phyloP scores from a whole-genome alignment of 2,329 filamentous ascomycete species.

The Piedraia hortae region DNA sequence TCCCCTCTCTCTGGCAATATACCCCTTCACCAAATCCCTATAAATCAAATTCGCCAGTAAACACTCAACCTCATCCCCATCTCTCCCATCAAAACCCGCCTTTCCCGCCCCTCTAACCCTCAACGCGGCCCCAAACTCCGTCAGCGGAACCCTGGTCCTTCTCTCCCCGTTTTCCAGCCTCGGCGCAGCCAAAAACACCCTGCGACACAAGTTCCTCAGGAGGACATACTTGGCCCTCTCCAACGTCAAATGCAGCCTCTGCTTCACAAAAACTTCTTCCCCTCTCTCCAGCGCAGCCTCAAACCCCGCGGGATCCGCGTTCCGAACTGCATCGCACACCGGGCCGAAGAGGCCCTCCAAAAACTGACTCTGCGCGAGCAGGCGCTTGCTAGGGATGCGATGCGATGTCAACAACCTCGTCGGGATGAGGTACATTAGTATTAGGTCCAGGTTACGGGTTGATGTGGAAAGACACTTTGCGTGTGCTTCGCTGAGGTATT shows the following conservation, averaged over 20 bases:
- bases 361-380: slow-evolving; percentile 48
- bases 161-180: slow-evolving; percentile 53
- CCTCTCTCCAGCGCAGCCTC: slow-evolving; percentile 53
- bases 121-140: slow-evolving; percentile 65
- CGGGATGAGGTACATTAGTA: slow-evolving; percentile 82
- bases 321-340: slow-evolving; percentile 50
- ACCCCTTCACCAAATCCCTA: slow-evolving; percentile 95
- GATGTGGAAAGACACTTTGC: slow-evolving; percentile 35
- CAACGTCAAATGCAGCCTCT: slow-evolving; percentile 78
- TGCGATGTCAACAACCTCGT: slow-evolving; percentile 74
- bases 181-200: slow-evolving; percentile 68
- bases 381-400: slow-evolving; percentile 42
- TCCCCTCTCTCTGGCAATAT: slow-evolving; percentile 72
- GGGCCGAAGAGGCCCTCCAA: slow-evolving; percentile 56
- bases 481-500: slow-evolving; percentile 56
- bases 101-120: slow-evolving; percentile 32
- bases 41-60: slow-evolving; percentile 91
- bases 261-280: slow-evolving; percentile 80
- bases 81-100: slow-evolving; percentile 25
- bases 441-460: slow-evolving; percentile 66
- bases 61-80: slow-evolving; percentile 80
- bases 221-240: slow-evolving; percentile 81
- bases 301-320: slow-evolving; percentile 58
- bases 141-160: slow-evolving; percentile 52
- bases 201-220: slow-evolving; percentile 69